phyloP scores from a whole-genome alignment of 1,284 basidiomycete genomes.

The Rhizopogon parksii region DNA sequence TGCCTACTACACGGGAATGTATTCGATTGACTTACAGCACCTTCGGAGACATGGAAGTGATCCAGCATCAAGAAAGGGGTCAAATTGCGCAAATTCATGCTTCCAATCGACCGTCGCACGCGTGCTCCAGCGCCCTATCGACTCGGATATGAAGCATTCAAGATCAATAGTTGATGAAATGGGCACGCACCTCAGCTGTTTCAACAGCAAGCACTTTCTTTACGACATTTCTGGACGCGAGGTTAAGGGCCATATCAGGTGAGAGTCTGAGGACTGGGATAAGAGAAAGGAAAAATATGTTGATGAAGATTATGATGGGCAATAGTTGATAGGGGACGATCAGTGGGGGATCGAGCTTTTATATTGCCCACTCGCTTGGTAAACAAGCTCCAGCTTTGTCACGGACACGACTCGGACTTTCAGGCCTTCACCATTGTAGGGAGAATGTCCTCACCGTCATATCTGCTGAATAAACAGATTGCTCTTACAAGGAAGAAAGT shows the following conservation, averaged over 20 bases:
- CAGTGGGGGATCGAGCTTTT: background rate
- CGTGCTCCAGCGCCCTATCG: conserved; percentile 74
- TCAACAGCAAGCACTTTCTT: conserved; percentile 77
- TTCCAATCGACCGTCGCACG: conserved; percentile 89
- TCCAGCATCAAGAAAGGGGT: conserved; percentile 90
- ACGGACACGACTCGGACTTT: background rate
- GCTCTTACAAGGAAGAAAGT: background rate
- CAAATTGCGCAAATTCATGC: conserved; percentile 67
- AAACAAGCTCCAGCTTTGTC: background rate
- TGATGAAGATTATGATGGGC: background rate
- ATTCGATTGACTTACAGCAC: conserved; percentile 41
- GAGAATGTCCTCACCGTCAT: conserved; percentile 9
- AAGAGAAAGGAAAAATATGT: background rate
- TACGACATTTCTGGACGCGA: conserved; percentile 60
- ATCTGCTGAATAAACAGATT: conserved; percentile 1
- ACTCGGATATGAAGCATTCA: background rate
- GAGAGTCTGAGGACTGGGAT: conserved; percentile 2
- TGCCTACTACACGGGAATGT: background rate
- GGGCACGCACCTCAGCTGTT: conserved; percentile 61
- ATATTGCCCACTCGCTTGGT: background rate
- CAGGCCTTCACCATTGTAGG: conserved; percentile 6
- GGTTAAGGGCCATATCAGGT: conserved; percentile 18
- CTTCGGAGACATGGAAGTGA: conserved; percentile 61
- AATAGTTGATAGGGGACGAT: background rate
- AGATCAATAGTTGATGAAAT: background rate